Percentiles rank a stretch among this genome's conserved stretches.
These are phyloP conservation scores for Drechslera avenae DNA, from an alignment of 2,329 filamentous ascomycete species.

Conservation along the genomic window DNA sequence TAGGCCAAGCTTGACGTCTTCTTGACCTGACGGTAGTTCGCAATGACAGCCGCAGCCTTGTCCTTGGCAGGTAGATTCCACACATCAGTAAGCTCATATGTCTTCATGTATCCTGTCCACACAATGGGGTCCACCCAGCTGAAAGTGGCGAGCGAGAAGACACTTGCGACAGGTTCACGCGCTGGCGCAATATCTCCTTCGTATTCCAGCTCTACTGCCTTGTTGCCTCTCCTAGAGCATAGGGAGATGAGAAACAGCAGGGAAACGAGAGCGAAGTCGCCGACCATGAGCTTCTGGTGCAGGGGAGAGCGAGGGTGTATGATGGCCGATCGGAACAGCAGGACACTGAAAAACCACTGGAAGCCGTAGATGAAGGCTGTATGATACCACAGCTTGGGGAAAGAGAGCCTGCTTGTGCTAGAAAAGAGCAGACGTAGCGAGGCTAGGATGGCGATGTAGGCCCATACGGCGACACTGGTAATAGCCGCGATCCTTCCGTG, in stretches of 20 bases:
- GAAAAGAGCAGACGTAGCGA: slow-evolving; percentile 71
- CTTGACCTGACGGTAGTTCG: slow-evolving; percentile 82
- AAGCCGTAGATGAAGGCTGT: slow-evolving; percentile 81
- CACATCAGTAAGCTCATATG: slow-evolving; percentile 81
- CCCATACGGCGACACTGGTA: slow-evolving; percentile 74
- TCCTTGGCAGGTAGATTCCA: slow-evolving; percentile 91
- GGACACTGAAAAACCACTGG: slow-evolving; percentile 77
- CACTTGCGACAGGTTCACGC: slow-evolving; percentile 81
- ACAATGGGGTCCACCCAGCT: slow-evolving; percentile 90
- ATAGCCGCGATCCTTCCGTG: slow-evolving; percentile 66
- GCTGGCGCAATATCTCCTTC: slow-evolving; percentile 88
- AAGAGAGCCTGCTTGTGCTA: slow-evolving; percentile 63
- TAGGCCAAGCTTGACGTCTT: slow-evolving; percentile 79
- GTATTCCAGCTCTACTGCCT: slow-evolving; percentile 83
- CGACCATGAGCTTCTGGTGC: slow-evolving; percentile 68
- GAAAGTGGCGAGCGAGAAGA: slow-evolving; percentile 87
- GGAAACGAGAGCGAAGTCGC: slow-evolving; percentile 75
- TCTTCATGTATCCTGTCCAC: slow-evolving; percentile 83
- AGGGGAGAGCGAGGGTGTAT: slow-evolving; percentile 73
- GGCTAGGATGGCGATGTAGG: slow-evolving; percentile 77
- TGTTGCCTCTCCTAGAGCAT: slow-evolving; percentile 89
- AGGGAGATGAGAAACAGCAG: slow-evolving; percentile 77
- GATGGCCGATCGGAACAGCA: slow-evolving; percentile 83
- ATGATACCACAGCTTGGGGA: slow-evolving; percentile 88
- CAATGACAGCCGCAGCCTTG: slow-evolving; percentile 80